These are phyloP conservation scores for Camelina sativa DNA, from an alignment of 345 rosid genomes.

Conservation along the genomic window DNA sequence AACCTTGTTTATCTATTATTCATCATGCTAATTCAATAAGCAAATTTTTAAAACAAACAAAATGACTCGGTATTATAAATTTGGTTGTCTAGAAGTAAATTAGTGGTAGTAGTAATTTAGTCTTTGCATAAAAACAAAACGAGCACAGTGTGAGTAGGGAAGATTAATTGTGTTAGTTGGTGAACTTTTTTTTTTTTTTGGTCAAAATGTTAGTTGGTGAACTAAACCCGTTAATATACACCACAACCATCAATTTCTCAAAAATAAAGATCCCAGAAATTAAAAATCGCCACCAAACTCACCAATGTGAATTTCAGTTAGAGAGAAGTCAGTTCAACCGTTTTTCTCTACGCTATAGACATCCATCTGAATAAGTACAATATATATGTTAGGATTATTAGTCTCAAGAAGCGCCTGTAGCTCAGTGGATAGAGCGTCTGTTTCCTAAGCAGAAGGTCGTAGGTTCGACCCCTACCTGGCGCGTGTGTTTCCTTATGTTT, in stretches of 20 bases:
- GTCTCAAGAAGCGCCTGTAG: constrained; percentile 59
- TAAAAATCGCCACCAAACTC: constrained; percentile 39
- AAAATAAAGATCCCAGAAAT: constrained; percentile 2
- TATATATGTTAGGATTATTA: fast-evolving
- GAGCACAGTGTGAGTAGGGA: constrained; percentile 21
- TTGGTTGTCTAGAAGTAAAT: constrained; percentile 23
- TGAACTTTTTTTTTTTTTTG: too few species aligned
- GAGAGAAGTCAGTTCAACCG: constrained; percentile 39
- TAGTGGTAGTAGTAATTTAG: neutral
- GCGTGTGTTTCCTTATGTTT: constrained; percentile 33
- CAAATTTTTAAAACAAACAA: neutral
- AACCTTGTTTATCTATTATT: neutral
- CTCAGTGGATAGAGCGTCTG: constrained; percentile 99
- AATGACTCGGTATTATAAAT: neutral
- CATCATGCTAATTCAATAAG: neutral
- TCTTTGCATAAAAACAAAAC: constrained; percentile 1
- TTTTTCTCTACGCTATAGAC: constrained; percentile 4
- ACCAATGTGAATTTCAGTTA: constrained; percentile 41
- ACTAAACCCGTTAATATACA: constrained; percentile 33
- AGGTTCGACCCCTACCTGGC: constrained; percentile 97
- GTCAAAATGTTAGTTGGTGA: constrained; percentile 41
- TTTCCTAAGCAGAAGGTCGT: constrained; percentile 97
- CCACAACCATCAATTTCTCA: constrained; percentile 24
- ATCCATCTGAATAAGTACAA: fast-evolving
- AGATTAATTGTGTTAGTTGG: constrained; percentile 35